These are phyloP conservation scores for Saccharomycopsis vini DNA, from an alignment of 805 yeast genomes.

Conservation along the genomic window DNA sequence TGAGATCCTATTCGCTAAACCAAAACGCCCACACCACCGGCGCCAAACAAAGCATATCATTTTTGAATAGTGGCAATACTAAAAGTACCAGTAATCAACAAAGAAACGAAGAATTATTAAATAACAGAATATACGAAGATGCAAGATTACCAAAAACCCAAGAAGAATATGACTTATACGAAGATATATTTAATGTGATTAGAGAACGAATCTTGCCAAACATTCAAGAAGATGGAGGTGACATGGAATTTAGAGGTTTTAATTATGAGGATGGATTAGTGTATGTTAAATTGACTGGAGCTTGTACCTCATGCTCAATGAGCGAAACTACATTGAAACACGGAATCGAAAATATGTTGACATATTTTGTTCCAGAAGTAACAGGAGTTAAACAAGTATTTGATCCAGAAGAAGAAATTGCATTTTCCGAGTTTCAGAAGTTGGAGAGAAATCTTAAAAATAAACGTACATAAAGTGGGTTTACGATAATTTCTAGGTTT, in stretches of 20 bases:
- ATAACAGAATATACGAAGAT: conserved; percentile 13
- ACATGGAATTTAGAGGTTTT: conserved; percentile 79
- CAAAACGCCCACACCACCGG: no score
- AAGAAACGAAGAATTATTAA: no score
- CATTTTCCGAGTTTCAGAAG: conserved; percentile 76
- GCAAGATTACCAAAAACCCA: conserved; percentile 14
- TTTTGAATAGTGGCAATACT: no score
- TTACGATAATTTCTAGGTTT: no score
- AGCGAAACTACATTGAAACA: conserved; percentile 87
- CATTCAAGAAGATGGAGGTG: conserved; percentile 98
- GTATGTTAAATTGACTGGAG: conserved; percentile 83
- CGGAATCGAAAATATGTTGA: conserved; percentile 96
- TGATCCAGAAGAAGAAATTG: conserved; percentile 69
- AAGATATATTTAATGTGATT: conserved; percentile 69
- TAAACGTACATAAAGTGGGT: no score
- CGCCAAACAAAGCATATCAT: no score
- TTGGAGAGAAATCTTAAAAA: conserved; percentile 44
- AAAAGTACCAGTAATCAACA: no score
- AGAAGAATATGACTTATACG: conserved; percentile 18
- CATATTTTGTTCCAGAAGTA: conserved; percentile 94
- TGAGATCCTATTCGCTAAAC: no score
- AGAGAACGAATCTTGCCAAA: conserved; percentile 96
- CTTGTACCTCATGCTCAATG: conserved; percentile 88
- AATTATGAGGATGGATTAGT: conserved; percentile 84
- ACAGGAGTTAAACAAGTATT: conserved; percentile 78